Conservation (phyloP, 306 rosid genomes). For the Ammopiptanthus mongolicus region DNA sequence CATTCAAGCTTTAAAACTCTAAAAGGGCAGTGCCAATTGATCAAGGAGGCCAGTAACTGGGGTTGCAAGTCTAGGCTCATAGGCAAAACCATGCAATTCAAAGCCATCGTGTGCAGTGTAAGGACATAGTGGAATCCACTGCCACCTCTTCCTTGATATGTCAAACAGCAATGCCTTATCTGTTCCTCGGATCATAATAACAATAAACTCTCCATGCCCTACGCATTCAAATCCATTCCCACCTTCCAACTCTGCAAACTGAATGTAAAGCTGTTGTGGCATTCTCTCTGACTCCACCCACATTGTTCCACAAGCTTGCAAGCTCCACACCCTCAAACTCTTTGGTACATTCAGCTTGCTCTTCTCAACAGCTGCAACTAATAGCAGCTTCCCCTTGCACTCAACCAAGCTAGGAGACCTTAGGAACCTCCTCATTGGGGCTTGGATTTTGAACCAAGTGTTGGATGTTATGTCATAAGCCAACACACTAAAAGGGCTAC, state of each 20-base stretch:
- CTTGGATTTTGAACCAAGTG: constrained; percentile 83
- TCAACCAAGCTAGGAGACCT: constrained; percentile 73
- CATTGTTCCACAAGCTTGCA: constrained; percentile 69
- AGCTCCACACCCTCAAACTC: constrained; percentile 79
- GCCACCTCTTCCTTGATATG: constrained; percentile 64
- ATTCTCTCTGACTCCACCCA: constrained; percentile 95
- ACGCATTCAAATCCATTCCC: constrained; percentile 76
- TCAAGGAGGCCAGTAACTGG: constrained; percentile 77
- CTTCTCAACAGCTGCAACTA: constrained; percentile 86
- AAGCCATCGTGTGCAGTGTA: constrained; percentile 29
- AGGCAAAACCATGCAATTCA: constrained; percentile 78
- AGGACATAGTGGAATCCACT: constrained; percentile 94
- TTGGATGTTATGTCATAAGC: constrained; percentile 50
- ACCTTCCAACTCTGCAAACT: constrained; percentile 58
- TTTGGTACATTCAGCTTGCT: constrained; percentile 82
- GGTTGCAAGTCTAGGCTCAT: constrained; percentile 76
- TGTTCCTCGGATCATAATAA: constrained; percentile 43
- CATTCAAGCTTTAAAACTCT: constrained; percentile 28
- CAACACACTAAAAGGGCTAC: constrained; percentile 71
- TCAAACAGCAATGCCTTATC: constrained; percentile 70
- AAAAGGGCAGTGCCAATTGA: constrained; percentile 61
- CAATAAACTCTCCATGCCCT: constrained; percentile 76
- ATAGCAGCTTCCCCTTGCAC: constrained; percentile 52
- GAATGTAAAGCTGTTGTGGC: constrained; percentile 76
- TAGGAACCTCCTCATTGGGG: constrained; percentile 81